A percentile compares a stretch with the other conserved stretches of the same genome.
These are phyloP conservation scores for Tylopilus felleus DNA, from an alignment of 768 basidiomycete genomes.

Conservation along the genomic window DNA sequence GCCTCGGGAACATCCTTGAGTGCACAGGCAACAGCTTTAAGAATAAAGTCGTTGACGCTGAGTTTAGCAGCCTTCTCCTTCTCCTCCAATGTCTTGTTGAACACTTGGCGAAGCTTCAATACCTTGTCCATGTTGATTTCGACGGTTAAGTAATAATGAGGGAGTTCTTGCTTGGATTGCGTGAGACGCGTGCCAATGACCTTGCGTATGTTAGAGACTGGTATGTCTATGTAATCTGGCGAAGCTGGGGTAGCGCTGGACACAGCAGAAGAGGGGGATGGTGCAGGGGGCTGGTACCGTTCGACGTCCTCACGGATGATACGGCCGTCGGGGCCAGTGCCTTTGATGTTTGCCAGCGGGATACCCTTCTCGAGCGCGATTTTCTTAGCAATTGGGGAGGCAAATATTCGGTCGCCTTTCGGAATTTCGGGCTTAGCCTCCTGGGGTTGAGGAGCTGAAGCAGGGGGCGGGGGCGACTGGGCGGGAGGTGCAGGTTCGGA, in stretches of 20 bases:
- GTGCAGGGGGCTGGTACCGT: constrained; percentile 64
- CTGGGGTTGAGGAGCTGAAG: constrained; percentile 34
- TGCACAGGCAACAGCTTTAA: constrained; percentile 91
- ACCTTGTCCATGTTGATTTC: constrained; percentile 97
- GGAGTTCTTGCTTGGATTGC: constrained; percentile 92
- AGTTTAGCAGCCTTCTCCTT: constrained; percentile 91
- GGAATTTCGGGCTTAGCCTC: constrained; percentile 55
- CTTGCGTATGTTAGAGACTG: constrained; percentile 91
- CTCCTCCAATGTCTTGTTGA: constrained; percentile 84
- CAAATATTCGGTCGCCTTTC: constrained; percentile 83
- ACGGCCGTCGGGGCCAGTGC: constrained; percentile 89
- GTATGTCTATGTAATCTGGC: constrained; percentile 83
- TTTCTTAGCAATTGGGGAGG: constrained; percentile 94
- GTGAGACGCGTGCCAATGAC: constrained; percentile 86
- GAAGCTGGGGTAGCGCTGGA: constrained; percentile 48
- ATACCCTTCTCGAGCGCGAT: constrained; percentile 93
- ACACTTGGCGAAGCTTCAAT: constrained; percentile 89
- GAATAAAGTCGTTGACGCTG: constrained; percentile 96
- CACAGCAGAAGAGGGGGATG: constrained; percentile 41
- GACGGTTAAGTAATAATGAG: constrained; percentile 95
- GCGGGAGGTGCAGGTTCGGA: constrained; percentile 43
- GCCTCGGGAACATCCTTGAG: constrained; percentile 94
- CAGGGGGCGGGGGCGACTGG: constrained; percentile 33
- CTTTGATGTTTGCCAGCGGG: constrained; percentile 85
- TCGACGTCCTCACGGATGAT: constrained; percentile 95